Evolutionary conservation across 2,329 filamentous ascomycete genomes (phyloP), one percentile per base, ranked within the genome.

Genomic region (Diplodia mutila): DNA sequence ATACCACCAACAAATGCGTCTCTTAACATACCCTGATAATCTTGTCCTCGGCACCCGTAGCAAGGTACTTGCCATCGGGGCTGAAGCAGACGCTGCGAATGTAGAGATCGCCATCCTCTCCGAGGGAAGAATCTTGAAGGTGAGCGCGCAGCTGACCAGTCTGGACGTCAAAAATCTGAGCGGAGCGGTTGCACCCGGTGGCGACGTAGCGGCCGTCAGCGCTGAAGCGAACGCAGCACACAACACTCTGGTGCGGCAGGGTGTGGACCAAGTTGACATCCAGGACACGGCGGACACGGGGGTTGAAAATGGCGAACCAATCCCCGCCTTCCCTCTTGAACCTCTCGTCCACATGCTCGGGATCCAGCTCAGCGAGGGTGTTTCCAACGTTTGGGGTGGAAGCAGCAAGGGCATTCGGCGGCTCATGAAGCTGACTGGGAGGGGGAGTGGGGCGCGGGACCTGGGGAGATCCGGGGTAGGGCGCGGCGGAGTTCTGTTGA

Each of bases 71-170:
- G 69, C 95, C 94, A 78, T 98, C 94, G 14, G 95, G 95, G 77
- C 94, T 98, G 85, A 99, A 99, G 85, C 95, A 99, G 66, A 99
- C 95, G 75, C 94, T 98, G 73, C 95, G 86, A 74, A 99, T 99
- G 80, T 98, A 99, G 37, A 99, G 85, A 80, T 99, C 95, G 32
- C 94, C 94, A 66, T 91, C 90, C 73, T 94, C 89, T 72, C 96
- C 93, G 54, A 93, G 92, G 54, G 86, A 90, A 73, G 94, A 91
- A 74, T 99, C 95, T 79, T 97, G 93, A 39, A 98, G 84, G 68
- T 95, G 90, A 72, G 92, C 95, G 65, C 98, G 89, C 78, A 94
- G 95, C 73, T 92, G 88, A 67, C 95, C 95, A 18, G 88, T 91
- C 74, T 88, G 86, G 51, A 98, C 94, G 72, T 99, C 95, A 79